Evolutionary conservation across 1,284 basidiomycete genomes (phyloP).

Genomic region (Ceratobasidium sp.): DNA sequence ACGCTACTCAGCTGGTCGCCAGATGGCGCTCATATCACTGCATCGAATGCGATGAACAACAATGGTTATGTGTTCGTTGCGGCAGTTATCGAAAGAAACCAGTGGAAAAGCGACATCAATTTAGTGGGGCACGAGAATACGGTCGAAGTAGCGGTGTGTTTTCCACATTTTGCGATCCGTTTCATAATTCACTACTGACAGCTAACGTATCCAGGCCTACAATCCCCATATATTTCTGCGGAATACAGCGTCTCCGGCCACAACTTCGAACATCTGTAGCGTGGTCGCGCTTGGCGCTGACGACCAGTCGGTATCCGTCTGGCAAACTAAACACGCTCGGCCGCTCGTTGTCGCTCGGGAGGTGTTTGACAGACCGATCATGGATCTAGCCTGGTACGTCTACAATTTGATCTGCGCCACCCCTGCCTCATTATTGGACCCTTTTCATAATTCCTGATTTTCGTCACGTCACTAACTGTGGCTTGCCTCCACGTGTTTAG

Average conservation of each 20-base stretch:
- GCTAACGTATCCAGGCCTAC: no score
- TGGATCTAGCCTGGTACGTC: constrained; percentile 96
- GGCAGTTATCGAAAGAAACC: constrained; percentile 89
- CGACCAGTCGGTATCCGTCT: constrained; percentile 89
- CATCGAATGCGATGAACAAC: constrained; percentile 97
- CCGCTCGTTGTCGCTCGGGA: constrained; percentile 95
- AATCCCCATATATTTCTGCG: constrained; percentile 93
- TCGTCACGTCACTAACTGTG: constrained; percentile 22
- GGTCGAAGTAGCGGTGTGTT: constrained; percentile 90
- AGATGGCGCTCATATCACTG: constrained; percentile 97
- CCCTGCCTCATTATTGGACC: neutral
- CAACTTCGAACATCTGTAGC: constrained; percentile 80
- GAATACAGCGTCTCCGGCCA: constrained; percentile 72
- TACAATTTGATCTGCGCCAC: constrained; percentile 35
- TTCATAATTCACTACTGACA: no score
- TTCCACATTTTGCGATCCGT: no score
- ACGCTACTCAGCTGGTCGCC: constrained; percentile 87
- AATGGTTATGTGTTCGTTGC: constrained; percentile 97
- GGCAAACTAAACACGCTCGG: constrained; percentile 91
- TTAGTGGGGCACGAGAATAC: constrained; percentile 98
- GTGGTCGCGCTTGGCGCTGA: constrained; percentile 92
- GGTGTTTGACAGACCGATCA: constrained; percentile 93
- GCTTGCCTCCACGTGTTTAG: constrained; percentile 61
- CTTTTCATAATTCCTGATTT: neutral
- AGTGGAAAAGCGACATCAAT: constrained; percentile 91